Conservation (phyloP, 1,139 yeast species). For the Debaryomyces subglobosus region DNA sequence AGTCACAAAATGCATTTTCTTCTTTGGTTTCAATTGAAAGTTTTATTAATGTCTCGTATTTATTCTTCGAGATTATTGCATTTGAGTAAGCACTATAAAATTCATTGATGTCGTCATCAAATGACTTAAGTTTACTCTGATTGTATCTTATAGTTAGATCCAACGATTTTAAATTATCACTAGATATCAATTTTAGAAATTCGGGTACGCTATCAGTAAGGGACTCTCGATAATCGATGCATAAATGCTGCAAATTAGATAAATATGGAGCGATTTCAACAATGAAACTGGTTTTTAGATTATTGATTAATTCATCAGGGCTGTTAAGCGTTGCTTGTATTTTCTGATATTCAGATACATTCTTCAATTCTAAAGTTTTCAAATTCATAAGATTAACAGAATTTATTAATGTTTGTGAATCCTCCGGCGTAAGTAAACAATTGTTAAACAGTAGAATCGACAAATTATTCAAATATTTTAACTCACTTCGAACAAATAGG, state of each 20-base stretch:
- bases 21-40: constrained; percentile 48
- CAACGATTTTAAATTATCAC: constrained; percentile 31
- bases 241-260: constrained; percentile 29
- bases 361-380: constrained; percentile 26
- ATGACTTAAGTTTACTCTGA: constrained; percentile 31
- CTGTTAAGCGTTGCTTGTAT: not conserved
- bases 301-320: constrained; percentile 2
- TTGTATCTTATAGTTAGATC: constrained; percentile 50
- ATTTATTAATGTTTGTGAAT: constrained; percentile 23
- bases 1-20: constrained; percentile 32
- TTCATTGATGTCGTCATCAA: constrained; percentile 22
- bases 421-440: constrained; percentile 28
- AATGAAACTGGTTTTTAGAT: constrained; percentile 33
- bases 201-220: constrained; percentile 43
- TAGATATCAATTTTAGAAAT: constrained; percentile 31
- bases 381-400: constrained; percentile 27
- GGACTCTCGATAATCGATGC: constrained; percentile 50
- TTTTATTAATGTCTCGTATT: constrained; percentile 26
- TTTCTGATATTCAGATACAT: constrained; percentile 31
- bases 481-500: constrained; percentile 18
- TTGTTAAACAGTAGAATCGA: constrained; percentile 29
- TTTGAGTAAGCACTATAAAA: constrained; percentile 32
- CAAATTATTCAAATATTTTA: constrained; percentile 20
- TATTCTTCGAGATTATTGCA: constrained; percentile 28
- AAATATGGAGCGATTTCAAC: constrained; percentile 27